phyloP scores from a whole-genome alignment of 768 basidiomycete species.

The Dentipellis sp. region DNA sequence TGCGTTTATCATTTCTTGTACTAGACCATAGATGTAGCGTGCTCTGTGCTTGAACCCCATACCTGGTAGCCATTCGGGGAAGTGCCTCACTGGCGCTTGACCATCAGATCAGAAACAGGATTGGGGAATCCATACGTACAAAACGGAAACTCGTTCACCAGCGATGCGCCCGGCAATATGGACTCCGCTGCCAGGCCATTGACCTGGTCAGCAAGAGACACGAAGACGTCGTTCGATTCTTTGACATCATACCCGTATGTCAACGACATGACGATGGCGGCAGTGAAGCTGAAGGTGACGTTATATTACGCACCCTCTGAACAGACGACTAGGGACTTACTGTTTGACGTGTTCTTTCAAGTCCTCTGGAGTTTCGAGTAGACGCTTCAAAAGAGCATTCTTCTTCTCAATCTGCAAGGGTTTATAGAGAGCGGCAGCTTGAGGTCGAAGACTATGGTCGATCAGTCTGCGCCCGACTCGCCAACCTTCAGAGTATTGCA shows the following conservation, averaged over 20 bases:
- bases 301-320: neutral
- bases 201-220: constrained; percentile 31
- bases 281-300: constrained; percentile 25
- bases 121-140: constrained; percentile 14
- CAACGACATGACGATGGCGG: constrained; percentile 29
- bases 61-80: constrained; percentile 2
- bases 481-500: neutral
- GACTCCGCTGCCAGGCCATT: constrained; percentile 20
- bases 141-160: constrained; percentile 33
- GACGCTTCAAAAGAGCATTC: neutral
- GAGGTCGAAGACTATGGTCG: neutral
- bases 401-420: neutral
- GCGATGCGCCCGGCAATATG: constrained; percentile 29
- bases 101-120: constrained; percentile 10
- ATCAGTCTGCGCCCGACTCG: neutral
- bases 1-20: neutral
- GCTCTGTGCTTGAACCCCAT: constrained; percentile 1
- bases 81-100: neutral
- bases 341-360: neutral
- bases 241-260: constrained; percentile 38
- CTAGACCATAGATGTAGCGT: neutral
- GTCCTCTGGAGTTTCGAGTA: neutral
- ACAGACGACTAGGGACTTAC: neutral
- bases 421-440: neutral
- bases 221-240: constrained; percentile 32